These are phyloP conservation scores for Trichoderma sp. DNA, from an alignment of 2,329 filamentous ascomycete genomes.

Conservation along the genomic window DNA sequence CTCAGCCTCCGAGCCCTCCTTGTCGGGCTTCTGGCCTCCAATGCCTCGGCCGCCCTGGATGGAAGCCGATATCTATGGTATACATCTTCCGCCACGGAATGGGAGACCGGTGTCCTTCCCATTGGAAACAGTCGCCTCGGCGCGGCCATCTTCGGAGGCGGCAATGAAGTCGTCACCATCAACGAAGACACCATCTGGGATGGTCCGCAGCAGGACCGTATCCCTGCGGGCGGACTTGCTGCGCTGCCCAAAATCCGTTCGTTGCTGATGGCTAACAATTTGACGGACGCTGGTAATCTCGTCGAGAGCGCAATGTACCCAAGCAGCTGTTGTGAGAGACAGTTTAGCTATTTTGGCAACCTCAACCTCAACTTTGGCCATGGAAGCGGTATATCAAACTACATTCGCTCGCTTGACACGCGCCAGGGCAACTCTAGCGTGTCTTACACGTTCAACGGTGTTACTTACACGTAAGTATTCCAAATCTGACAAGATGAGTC, in stretches of 20 bases:
- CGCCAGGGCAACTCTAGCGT: constrained; percentile 35
- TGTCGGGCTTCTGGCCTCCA: neutral
- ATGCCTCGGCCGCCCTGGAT: constrained; percentile 7
- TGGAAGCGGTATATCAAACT: constrained; percentile 27
- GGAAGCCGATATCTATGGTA: constrained; percentile 25
- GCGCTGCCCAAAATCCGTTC: constrained; percentile 37
- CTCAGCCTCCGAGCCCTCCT: constrained; percentile 9
- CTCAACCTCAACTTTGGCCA: constrained; percentile 39
- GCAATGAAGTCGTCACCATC: constrained; percentile 40
- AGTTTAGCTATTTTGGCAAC: constrained; percentile 24
- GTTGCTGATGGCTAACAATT: constrained; percentile 37
- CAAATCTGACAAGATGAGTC: neutral
- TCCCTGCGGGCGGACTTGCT: constrained; percentile 33
- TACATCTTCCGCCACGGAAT: constrained; percentile 20
- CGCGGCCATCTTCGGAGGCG: constrained; percentile 42
- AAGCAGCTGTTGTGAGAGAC: neutral
- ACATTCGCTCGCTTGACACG: constrained; percentile 40
- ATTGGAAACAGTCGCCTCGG: constrained; percentile 44
- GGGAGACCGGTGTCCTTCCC: constrained; percentile 37
- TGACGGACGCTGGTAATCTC: constrained; percentile 38
- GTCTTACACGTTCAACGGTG: constrained; percentile 35
- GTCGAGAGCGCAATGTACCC: constrained; percentile 22
- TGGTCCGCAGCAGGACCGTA: constrained; percentile 38
- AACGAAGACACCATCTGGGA: constrained; percentile 47
- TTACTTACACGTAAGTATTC: constrained; percentile 26